Conservation (phyloP, 164 flowering plant genomes). For the Echeveria elegans region DNA sequence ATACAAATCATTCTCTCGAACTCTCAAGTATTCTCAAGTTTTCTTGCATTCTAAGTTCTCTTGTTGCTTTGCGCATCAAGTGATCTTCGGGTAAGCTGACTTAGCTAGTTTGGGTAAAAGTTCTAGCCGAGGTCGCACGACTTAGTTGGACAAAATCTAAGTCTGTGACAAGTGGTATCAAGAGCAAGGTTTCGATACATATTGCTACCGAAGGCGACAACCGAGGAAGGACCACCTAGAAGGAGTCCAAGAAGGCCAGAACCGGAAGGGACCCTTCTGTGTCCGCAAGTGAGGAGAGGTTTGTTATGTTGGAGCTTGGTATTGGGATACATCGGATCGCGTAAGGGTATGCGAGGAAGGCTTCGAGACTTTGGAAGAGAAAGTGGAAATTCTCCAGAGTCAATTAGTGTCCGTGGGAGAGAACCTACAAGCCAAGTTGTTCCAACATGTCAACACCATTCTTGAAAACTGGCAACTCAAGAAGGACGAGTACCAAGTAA, state of each 20-base stretch:
- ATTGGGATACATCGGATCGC: neutral
- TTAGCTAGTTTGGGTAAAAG: neutral
- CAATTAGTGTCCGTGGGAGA: no score
- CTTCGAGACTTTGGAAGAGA: neutral
- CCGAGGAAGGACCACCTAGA: no score
- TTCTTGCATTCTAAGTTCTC: neutral
- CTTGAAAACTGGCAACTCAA: neutral
- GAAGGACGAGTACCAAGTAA: neutral
- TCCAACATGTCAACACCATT: neutral
- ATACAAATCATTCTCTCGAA: neutral
- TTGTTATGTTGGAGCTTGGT: neutral
- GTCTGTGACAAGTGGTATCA: neutral
- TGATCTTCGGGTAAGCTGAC: neutral
- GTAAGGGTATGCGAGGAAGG: neutral
- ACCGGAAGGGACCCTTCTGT: neutral
- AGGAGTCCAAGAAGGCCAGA: no score
- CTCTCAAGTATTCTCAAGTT: neutral
- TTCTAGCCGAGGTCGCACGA: neutral
- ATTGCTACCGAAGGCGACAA: no score
- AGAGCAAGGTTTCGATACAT: no score
- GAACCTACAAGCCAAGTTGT: neutral
- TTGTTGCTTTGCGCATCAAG: neutral
- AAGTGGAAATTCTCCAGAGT: no score
- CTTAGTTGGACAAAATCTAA: neutral
- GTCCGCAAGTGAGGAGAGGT: neutral